phyloP scores from a whole-genome alignment of 78 protist genomes.

The Pigoraptor vietnamica region DNA sequence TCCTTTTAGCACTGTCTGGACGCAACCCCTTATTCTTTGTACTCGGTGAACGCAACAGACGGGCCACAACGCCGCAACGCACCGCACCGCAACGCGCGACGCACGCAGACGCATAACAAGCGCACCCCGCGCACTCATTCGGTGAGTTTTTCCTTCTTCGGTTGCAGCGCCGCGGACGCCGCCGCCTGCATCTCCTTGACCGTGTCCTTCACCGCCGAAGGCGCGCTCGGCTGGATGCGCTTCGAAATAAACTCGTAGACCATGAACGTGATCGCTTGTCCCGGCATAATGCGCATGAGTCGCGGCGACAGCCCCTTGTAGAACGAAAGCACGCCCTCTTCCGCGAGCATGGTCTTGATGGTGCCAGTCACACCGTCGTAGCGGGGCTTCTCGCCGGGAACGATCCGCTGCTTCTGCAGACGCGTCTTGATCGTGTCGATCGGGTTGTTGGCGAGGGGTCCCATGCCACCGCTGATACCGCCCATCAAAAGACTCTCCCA shows the following conservation, averaged over 20 bases:
- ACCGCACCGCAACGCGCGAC: too few species aligned
- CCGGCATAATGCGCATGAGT: slow-evolving; percentile 39
- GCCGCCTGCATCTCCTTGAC: not conserved
- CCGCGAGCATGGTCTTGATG: slow-evolving; percentile 26
- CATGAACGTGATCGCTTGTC: slow-evolving; percentile 44
- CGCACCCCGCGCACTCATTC: not conserved
- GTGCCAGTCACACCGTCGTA: slow-evolving; percentile 36
- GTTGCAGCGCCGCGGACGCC: not conserved
- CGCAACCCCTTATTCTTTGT: too few species aligned
- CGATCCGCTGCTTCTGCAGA: not conserved
- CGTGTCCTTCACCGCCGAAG: not conserved
- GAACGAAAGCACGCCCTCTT: slow-evolving; percentile 33
- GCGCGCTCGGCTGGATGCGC: not conserved
- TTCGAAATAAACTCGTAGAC: slow-evolving; percentile 12
- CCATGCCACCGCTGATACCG: slow-evolving; percentile 42
- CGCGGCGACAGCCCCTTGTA: slow-evolving; percentile 42
- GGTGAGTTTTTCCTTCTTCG: not conserved
- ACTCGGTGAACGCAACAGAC: too few species aligned
- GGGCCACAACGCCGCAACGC: too few species aligned
- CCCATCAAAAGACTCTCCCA: slow-evolving; percentile 22
- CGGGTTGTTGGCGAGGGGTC: slow-evolving; percentile 11
- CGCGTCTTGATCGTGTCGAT: slow-evolving; percentile 20
- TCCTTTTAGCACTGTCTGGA: too few species aligned
- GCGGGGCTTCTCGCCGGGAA: slow-evolving; percentile 27
- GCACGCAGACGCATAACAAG: not conserved